Evolutionary conservation across 2,329 filamentous ascomycete species (phyloP).

Genomic region (Blastomyces gilchristii): DNA sequence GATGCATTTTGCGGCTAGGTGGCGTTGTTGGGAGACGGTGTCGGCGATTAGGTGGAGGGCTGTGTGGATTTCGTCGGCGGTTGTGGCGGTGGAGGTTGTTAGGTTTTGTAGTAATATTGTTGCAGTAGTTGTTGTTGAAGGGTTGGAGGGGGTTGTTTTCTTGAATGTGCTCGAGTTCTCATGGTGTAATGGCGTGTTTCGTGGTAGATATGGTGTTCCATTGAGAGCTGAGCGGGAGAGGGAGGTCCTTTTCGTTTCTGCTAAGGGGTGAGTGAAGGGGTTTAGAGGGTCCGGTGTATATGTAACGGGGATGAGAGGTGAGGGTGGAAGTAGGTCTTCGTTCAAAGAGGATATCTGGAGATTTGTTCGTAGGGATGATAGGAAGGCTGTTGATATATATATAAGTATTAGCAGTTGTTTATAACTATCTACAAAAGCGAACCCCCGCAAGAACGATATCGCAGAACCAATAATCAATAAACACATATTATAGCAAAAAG

Average conservation of each 20-base stretch:
- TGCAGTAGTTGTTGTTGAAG: conserved; percentile 21
- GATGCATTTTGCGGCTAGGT: conserved; percentile 53
- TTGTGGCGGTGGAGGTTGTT: conserved; percentile 26
- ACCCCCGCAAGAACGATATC: too few species aligned
- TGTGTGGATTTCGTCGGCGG: conserved; percentile 51
- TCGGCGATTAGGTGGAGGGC: conserved; percentile 67
- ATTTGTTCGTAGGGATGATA: conserved; percentile 71
- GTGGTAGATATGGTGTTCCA: not conserved
- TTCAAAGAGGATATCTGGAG: conserved; percentile 50
- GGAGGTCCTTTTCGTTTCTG: conserved; percentile 2
- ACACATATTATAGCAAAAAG: not conserved
- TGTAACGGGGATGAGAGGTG: conserved; percentile 51
- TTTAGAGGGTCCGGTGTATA: conserved; percentile 54
- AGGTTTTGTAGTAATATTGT: conserved; percentile 14
- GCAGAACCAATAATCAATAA: not conserved
- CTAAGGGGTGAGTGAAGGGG: conserved; percentile 35
- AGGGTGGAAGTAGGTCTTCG: conserved; percentile 31
- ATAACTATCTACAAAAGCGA: too few species aligned
- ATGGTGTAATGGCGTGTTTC: not conserved
- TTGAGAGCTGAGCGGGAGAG: not conserved
- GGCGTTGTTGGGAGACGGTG: conserved; percentile 71
- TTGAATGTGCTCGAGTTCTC: not conserved
- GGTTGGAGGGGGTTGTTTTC: conserved; percentile 11
- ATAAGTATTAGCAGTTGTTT: not conserved
- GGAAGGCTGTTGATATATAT: conserved; percentile 52